Evolutionary conservation across 2,329 filamentous ascomycete species (phyloP).

Genomic region (Pseudonectria foliicola): DNA sequence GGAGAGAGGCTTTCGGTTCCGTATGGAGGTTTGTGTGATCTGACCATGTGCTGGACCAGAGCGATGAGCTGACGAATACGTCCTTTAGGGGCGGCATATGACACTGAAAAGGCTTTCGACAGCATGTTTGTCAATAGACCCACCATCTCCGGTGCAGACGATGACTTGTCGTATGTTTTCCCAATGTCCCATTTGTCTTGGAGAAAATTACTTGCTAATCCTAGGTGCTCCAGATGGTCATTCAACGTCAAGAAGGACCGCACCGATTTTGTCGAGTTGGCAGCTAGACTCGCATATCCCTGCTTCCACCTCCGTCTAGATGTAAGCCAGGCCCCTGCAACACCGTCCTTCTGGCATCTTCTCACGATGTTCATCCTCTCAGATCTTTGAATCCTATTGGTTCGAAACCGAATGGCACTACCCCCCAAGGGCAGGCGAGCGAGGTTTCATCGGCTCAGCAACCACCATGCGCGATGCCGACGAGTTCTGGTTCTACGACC

Average conservation of each 20-base stretch:
- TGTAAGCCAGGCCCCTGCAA: constrained; percentile 17
- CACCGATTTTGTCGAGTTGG: constrained; percentile 25
- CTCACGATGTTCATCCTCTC: not conserved
- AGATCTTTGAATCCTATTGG: constrained; percentile 35
- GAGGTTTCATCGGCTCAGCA: constrained; percentile 36
- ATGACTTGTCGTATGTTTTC: constrained; percentile 18
- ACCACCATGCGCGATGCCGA: constrained; percentile 31
- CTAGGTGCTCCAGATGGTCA: constrained; percentile 21
- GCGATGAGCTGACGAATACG: not conserved
- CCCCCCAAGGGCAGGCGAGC: constrained; percentile 30
- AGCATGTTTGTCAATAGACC: constrained; percentile 28
- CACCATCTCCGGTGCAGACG: constrained; percentile 16
- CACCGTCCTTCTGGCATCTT: not conserved
- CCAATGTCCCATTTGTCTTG: too few relatives aligned
- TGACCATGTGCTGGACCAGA: not conserved
- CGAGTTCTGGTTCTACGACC: constrained; percentile 28
- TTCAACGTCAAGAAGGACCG: constrained; percentile 22
- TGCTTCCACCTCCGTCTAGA: constrained; percentile 31
- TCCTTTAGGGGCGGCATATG: constrained; percentile 27
- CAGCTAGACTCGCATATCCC: constrained; percentile 23
- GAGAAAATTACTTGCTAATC: not conserved
- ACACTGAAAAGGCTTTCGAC: constrained; percentile 32
- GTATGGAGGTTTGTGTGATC: constrained; percentile 27
- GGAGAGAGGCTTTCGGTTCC: constrained; percentile 35
- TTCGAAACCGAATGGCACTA: constrained; percentile 34